A percentile compares a stretch with the other conserved stretches of the same genome.
Conservation (phyloP, 768 basidiomycete genomes). For the Termitomyces heimii region DNA sequence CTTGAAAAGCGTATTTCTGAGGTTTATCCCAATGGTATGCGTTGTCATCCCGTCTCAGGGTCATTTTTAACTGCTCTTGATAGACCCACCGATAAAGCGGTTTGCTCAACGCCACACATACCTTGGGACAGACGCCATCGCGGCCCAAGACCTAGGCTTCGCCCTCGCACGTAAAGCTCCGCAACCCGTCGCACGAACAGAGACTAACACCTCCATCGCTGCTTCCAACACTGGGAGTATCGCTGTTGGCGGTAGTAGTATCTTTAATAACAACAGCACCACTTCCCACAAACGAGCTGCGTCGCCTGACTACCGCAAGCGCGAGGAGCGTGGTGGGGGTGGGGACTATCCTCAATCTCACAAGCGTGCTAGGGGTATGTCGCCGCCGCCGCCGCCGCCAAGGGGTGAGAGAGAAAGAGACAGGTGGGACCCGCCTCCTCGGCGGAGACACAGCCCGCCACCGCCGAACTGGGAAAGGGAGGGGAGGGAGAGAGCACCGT, state of each 20-base stretch:
- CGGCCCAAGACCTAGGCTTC: slow-evolving; percentile 83
- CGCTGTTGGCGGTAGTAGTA: not conserved
- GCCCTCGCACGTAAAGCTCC: slow-evolving; percentile 40
- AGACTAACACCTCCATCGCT: not conserved
- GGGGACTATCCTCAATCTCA: slow-evolving; percentile 9
- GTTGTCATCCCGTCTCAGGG: not conserved
- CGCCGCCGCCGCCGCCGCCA: slow-evolving; percentile 7
- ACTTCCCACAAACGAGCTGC: slow-evolving; percentile 8
- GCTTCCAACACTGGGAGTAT: not conserved
- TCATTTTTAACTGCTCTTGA: slow-evolving; percentile 19
- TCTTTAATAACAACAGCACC: not conserved
- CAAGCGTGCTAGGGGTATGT: slow-evolving; percentile 9
- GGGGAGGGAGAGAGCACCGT: slow-evolving; percentile 1
- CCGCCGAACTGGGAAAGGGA: slow-evolving; percentile 8
- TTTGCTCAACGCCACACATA: slow-evolving; percentile 86
- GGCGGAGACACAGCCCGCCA: slow-evolving; percentile 5
- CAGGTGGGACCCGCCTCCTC: slow-evolving; percentile 12
- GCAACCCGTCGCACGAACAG: slow-evolving; percentile 58
- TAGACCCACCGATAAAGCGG: slow-evolving; percentile 87
- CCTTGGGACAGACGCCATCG: slow-evolving; percentile 82
- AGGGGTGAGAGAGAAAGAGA: slow-evolving; percentile 9
- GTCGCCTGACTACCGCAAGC: slow-evolving; percentile 11
- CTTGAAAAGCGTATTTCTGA: slow-evolving; percentile 88
- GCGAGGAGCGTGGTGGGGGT: slow-evolving; percentile 9
- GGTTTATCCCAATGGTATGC: slow-evolving; percentile 76